phyloP scores from a whole-genome alignment of 2,329 filamentous ascomycete species.

The Cercospora janseana region DNA sequence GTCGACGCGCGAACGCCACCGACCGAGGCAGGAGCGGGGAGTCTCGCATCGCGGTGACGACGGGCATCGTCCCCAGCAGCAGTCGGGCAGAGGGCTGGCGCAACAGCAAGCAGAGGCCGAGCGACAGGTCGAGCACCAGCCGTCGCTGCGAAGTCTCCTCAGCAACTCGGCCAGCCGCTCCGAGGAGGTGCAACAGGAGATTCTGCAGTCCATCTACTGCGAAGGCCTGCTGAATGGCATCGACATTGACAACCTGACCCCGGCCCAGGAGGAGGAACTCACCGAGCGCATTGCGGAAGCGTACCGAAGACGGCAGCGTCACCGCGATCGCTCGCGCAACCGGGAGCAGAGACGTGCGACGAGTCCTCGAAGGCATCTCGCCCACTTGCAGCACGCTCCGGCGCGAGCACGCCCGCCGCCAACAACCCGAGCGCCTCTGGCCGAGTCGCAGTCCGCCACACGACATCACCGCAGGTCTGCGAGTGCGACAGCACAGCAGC shows the following conservation, averaged over 20 bases:
- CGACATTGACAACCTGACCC: slow-evolving; percentile 81
- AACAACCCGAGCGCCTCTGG: slow-evolving; percentile 48
- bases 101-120: slow-evolving; percentile 28
- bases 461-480: slow-evolving; percentile 46
- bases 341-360: slow-evolving; percentile 20
- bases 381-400: slow-evolving; percentile 31
- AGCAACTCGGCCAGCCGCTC: slow-evolving; percentile 75
- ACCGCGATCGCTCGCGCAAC: slow-evolving; percentile 39
- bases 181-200: slow-evolving; percentile 79
- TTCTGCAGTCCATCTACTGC: slow-evolving; percentile 82
- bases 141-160: slow-evolving; percentile 79
- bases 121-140: slow-evolving; percentile 73
- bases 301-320: slow-evolving; percentile 72
- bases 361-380: slow-evolving; percentile 7
- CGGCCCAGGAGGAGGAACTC: slow-evolving; percentile 81
- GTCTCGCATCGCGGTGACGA: slow-evolving; percentile 16
- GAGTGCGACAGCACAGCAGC: slow-evolving; percentile 36
- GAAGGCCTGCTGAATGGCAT: slow-evolving; percentile 85
- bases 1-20: slow-evolving; percentile 19
- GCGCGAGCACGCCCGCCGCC: slow-evolving; percentile 41
- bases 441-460: slow-evolving; percentile 40
- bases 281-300: slow-evolving; percentile 88
- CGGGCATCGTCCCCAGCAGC: slow-evolving; percentile 10
- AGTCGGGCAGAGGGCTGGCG: slow-evolving; percentile 18
- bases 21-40: slow-evolving; percentile 20